These are phyloP conservation scores for Ceratocystis huliohia DNA, from an alignment of 2,329 filamentous ascomycete genomes.

Conservation along the genomic window DNA sequence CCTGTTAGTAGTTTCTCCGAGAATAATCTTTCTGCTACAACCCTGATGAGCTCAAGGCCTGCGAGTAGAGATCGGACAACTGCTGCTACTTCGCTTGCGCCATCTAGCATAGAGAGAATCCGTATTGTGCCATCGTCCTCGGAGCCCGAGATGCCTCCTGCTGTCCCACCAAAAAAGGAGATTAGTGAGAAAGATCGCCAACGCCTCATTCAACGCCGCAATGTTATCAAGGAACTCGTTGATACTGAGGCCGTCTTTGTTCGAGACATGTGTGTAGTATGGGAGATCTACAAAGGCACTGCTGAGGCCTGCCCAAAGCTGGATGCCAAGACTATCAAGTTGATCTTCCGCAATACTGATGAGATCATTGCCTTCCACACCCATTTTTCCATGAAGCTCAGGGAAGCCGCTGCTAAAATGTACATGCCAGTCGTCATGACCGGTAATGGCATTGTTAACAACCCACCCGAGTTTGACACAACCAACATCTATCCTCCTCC, in stretches of 20 bases:
- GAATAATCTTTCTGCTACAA: slow-evolving; percentile 30
- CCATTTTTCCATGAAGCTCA: slow-evolving; percentile 64
- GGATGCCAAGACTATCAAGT: slow-evolving; percentile 70
- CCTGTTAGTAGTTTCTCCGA: slow-evolving; percentile 20
- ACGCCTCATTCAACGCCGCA: slow-evolving; percentile 64
- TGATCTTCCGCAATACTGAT: slow-evolving; percentile 85
- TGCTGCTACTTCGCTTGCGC: slow-evolving; percentile 18
- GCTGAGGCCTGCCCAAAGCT: slow-evolving; percentile 69
- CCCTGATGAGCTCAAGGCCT: slow-evolving; percentile 33
- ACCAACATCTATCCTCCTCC: slow-evolving; percentile 29
- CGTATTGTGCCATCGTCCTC: slow-evolving; percentile 14
- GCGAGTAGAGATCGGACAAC: slow-evolving; percentile 32
- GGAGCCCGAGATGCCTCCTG: slow-evolving; percentile 17
- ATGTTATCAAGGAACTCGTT: slow-evolving; percentile 81
- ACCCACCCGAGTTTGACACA: slow-evolving; percentile 32
- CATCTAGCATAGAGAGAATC: slow-evolving; percentile 17
- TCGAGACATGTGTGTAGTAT: slow-evolving; percentile 90
- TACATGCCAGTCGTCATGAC: slow-evolving; percentile 45
- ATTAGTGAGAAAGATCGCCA: slow-evolving; percentile 39
- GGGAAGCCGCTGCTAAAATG: slow-evolving; percentile 63
- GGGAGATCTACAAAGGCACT: slow-evolving; percentile 95
- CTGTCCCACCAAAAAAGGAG: slow-evolving; percentile 20
- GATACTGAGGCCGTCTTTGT: slow-evolving; percentile 83
- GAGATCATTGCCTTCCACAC: slow-evolving; percentile 82
- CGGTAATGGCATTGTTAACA: slow-evolving; percentile 29